Evolutionary conservation across 192 early-diverging fungal genomes (phyloP).

Genomic region (Umbelopsis sp.): DNA sequence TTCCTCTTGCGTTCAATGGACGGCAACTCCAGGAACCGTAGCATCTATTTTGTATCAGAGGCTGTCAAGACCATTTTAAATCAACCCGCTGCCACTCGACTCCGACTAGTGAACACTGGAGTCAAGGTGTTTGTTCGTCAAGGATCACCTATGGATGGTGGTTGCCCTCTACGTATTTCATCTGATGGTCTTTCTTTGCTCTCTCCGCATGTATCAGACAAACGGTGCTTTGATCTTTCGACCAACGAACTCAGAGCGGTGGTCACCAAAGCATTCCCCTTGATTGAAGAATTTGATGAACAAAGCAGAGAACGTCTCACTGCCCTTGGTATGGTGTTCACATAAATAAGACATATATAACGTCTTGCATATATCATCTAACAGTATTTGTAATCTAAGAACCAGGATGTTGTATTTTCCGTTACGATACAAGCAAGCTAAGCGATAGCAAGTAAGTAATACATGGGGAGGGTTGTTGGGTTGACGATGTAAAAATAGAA

Average conservation of each 20-base stretch:
- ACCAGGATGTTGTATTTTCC: slow-evolving; percentile 60
- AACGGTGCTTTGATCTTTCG: slow-evolving; percentile 46
- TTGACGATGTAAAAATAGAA: neutral
- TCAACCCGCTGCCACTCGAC: slow-evolving; percentile 57
- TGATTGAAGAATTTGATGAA: slow-evolving; percentile 31
- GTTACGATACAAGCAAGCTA: slow-evolving; percentile 22
- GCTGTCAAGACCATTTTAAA: slow-evolving; percentile 74
- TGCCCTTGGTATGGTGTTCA: slow-evolving; percentile 7
- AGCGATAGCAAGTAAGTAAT: slow-evolving; percentile 17
- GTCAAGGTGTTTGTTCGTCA: slow-evolving; percentile 85
- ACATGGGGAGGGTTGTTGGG: neutral
- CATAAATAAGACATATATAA: too few relatives aligned
- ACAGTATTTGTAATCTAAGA: slow-evolving; percentile 12
- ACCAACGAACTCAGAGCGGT: slow-evolving; percentile 51
- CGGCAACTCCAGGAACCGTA: slow-evolving; percentile 62
- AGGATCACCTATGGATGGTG: slow-evolving; percentile 51
- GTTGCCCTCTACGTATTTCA: slow-evolving; percentile 68
- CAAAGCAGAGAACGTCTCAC: neutral
- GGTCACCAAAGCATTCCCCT: slow-evolving; percentile 52
- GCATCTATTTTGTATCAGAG: slow-evolving; percentile 86
- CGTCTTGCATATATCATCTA: neutral
- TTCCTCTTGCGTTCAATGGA: slow-evolving; percentile 86
- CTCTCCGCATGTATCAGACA: slow-evolving; percentile 48
- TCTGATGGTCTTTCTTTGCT: slow-evolving; percentile 70
- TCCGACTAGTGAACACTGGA: slow-evolving; percentile 92